Base-by-base conservation (phyloP, 257 asterid genomes). In the Parsonsia alboflavescens region DNA sequence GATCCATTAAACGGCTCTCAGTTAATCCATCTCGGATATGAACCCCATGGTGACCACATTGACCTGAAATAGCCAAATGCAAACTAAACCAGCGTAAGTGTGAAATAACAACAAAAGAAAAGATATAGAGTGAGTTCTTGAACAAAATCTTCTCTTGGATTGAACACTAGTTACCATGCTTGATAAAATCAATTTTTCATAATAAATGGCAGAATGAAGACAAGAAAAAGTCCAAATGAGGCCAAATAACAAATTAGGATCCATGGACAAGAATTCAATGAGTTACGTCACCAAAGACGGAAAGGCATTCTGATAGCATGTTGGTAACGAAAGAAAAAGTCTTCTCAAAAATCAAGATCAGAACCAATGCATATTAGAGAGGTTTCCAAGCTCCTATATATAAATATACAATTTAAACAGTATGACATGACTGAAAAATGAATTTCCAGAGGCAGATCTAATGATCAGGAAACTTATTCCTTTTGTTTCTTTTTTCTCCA, bases 1-100 rank as follows among this genome's bases (percentile, higher is more conserved):
- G 85, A 84, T 92, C 93, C 92, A 86, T 85, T 75, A 88, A 76
- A 80, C 88, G 86, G 61, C 92, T 81, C 82, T 83, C 96, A 49
- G 83, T 90, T 85, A 87, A 36, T 54, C 88, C 82, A 45, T 76
- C 85, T 30, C 76, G 77, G 44, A 45, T 30, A 52, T 81, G 79
- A 81, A 70, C 74, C 8, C 77, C 85, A 17, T 70, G 83, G 49
- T 84, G 49, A n/a, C 77, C 69, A 62, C 82, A 79, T 70, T 81
- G 84, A 41, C 85, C 84, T 84, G 75, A 26, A 65, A 13, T 16
- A 54, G n/a, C 61, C 50, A 54, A 17, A 33, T 12, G 36, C 67
- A 56, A 68, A 30, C 53, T 54, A 70, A 46, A 42, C 4, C 26
- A 65, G 48, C 15, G 16, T 39, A 39, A 65, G 50, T 2, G 30